A percentile compares a stretch with the other conserved stretches of the same genome.
Evolutionary conservation across 176 grass and related monocot species (phyloP).

Genomic region (Carex cristatella): DNA sequence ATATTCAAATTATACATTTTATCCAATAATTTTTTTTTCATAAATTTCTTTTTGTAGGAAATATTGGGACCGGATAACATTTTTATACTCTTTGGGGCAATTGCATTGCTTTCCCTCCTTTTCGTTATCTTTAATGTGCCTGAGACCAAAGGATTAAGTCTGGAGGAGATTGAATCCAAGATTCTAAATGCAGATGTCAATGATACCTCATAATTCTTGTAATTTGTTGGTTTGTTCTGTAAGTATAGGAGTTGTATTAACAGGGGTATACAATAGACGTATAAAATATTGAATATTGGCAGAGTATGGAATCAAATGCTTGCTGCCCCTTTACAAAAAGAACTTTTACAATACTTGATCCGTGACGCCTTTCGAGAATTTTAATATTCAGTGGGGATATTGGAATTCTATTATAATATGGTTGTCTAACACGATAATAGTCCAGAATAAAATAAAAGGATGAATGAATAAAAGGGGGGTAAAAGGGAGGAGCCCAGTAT

Average conservation of each 20-base stretch:
- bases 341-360: neutral
- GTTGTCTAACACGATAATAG: too few species aligned
- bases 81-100: slow-evolving; percentile 75
- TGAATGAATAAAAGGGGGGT: neutral
- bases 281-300: neutral
- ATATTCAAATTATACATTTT: neutral
- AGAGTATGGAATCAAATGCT: neutral
- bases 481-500: too few species aligned
- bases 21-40: neutral
- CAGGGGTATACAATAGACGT: neutral
- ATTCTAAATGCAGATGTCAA: slow-evolving; percentile 49
- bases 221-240: neutral
- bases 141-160: slow-evolving; percentile 87
- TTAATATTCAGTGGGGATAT: too few species aligned
- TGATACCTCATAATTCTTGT: neutral
- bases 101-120: slow-evolving; percentile 66
- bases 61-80: slow-evolving; percentile 77
- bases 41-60: slow-evolving; percentile 38
- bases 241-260: neutral
- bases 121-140: slow-evolving; percentile 76
- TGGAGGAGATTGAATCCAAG: slow-evolving; percentile 96
- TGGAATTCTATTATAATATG: too few species aligned
- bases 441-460: neutral
- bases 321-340: neutral
- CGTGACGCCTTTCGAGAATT: neutral